Evolutionary conservation across 202 grass and related monocot species (phyloP).

Genomic region (Zoysia matrella): DNA sequence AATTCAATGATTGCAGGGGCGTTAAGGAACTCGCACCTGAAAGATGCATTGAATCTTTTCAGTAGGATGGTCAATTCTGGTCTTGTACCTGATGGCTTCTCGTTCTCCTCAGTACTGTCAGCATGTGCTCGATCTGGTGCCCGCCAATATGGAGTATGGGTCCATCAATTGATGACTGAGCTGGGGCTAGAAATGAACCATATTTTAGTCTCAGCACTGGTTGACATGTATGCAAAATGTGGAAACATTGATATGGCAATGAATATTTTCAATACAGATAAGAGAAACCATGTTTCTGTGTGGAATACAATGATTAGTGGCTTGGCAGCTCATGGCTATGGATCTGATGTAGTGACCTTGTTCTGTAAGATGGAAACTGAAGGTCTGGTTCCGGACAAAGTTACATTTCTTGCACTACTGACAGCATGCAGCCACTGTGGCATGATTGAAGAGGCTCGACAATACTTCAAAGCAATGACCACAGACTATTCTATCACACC

Average conservation of each 20-base stretch:
- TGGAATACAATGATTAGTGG: constrained; percentile 77
- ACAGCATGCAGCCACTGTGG: constrained; percentile 77
- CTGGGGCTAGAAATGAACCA: constrained; percentile 54
- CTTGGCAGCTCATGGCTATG: constrained; percentile 66
- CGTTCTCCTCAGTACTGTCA: constrained; percentile 64
- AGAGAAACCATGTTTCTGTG: constrained; percentile 49
- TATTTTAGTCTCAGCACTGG: constrained; percentile 58
- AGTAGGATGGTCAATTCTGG: constrained; percentile 53
- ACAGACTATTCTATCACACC: constrained; percentile 54
- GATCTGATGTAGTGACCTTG: constrained; percentile 48
- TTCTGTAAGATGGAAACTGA: constrained; percentile 56
- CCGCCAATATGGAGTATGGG: constrained; percentile 51
- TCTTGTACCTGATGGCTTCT: constrained; percentile 63
- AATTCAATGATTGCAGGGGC: constrained; percentile 75
- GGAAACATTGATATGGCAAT: constrained; percentile 60
- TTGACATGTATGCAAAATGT: constrained; percentile 85
- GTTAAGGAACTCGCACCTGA: constrained; percentile 41
- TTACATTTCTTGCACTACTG: constrained; percentile 67
- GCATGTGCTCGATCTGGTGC: constrained; percentile 69
- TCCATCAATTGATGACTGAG: constrained; percentile 59
- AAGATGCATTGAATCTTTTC: constrained; percentile 66
- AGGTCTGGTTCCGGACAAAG: constrained; percentile 59
- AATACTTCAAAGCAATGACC: constrained; percentile 55
- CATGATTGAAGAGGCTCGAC: constrained; percentile 63
- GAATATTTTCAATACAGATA: constrained; percentile 52